A percentile compares a stretch with the other conserved stretches of the same genome.
These are phyloP conservation scores for Hapsidospora chrysogenum DNA, from an alignment of 495 filamentous ascomycete genomes.

Conservation along the genomic window DNA sequence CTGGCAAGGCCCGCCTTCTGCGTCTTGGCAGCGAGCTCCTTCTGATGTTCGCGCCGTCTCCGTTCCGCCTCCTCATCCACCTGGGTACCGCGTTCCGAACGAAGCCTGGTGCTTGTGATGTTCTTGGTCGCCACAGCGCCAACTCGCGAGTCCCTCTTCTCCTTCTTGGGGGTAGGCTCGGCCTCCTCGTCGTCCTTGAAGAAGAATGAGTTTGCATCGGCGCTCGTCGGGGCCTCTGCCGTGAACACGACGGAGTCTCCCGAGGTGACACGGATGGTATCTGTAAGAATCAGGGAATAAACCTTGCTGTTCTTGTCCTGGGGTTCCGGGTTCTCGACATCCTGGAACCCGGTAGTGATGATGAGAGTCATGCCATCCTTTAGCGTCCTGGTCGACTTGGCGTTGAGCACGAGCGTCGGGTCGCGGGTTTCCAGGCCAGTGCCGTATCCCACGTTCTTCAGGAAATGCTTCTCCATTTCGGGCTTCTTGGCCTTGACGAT, in stretches of 20 bases:
- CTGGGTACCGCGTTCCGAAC: slow-evolving; percentile 73
- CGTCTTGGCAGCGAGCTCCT: slow-evolving; percentile 72
- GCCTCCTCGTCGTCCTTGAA: slow-evolving; percentile 83
- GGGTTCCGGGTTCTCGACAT: slow-evolving; percentile 65
- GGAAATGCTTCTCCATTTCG: slow-evolving; percentile 81
- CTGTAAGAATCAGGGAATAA: slow-evolving; percentile 79
- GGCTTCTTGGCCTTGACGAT: slow-evolving; percentile 76
- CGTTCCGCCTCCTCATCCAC: slow-evolving; percentile 82
- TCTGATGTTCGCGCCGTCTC: slow-evolving; percentile 80
- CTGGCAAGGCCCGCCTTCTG: slow-evolving; percentile 71
- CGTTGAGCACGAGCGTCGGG: slow-evolving; percentile 60
- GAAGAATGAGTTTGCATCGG: slow-evolving; percentile 89
- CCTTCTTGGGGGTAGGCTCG: slow-evolving; percentile 49
- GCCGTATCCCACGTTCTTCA: slow-evolving; percentile 76
- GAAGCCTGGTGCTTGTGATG: slow-evolving; percentile 82
- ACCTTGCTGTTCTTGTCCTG: slow-evolving; percentile 73
- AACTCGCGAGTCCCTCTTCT: slow-evolving; percentile 65
- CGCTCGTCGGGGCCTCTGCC: slow-evolving; percentile 73
- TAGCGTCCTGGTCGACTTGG: slow-evolving; percentile 62
- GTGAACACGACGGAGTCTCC: slow-evolving; percentile 76
- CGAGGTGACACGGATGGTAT: slow-evolving; percentile 79
- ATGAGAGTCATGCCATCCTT: slow-evolving; percentile 95
- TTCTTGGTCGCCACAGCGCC: slow-evolving; percentile 79
- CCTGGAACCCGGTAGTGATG: slow-evolving; percentile 72
- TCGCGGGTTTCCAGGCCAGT: slow-evolving; percentile 89